Evolutionary conservation across 306 rosid species (phyloP).

Genomic region (Albizia julibrissin): DNA sequence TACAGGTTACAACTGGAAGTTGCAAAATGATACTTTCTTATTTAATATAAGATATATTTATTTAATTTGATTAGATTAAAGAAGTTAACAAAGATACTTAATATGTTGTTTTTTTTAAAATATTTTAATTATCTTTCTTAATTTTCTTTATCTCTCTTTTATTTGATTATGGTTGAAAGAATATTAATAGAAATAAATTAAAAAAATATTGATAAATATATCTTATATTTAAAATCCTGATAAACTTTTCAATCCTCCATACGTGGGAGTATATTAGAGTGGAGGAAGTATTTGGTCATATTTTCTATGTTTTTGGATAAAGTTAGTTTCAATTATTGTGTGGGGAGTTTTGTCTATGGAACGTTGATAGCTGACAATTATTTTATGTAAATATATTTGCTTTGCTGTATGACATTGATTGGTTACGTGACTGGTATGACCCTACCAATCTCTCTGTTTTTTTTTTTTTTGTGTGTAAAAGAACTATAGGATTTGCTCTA

Average conservation of each 20-base stretch:
- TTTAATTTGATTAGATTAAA: too few species aligned
- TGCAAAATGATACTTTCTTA: neutral
- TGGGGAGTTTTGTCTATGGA: neutral
- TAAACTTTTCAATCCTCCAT: too few species aligned
- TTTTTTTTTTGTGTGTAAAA: too few species aligned
- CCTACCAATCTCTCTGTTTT: neutral
- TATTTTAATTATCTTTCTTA: too few species aligned
- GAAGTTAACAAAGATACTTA: too few species aligned
- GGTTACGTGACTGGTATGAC: neutral
- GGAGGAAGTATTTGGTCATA: neutral
- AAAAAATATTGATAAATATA: too few species aligned
- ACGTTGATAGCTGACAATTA: neutral
- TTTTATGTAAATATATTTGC: neutral
- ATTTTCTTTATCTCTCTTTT: too few species aligned
- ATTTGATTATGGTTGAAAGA: too few species aligned
- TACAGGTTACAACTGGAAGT: neutral
- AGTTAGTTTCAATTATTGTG: neutral
- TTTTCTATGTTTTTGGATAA: neutral
- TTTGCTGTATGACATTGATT: conserved; percentile 1
- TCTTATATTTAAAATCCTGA: too few species aligned
- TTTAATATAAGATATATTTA: too few species aligned
- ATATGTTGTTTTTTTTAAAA: too few species aligned
- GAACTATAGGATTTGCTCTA: neutral
- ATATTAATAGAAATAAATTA: too few species aligned
- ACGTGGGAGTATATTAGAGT: neutral